Percentiles rank a stretch among this genome's conserved stretches.
Evolutionary conservation across 176 grass and related monocot genomes (phyloP).

Genomic region (Aegilops bicornis): DNA sequence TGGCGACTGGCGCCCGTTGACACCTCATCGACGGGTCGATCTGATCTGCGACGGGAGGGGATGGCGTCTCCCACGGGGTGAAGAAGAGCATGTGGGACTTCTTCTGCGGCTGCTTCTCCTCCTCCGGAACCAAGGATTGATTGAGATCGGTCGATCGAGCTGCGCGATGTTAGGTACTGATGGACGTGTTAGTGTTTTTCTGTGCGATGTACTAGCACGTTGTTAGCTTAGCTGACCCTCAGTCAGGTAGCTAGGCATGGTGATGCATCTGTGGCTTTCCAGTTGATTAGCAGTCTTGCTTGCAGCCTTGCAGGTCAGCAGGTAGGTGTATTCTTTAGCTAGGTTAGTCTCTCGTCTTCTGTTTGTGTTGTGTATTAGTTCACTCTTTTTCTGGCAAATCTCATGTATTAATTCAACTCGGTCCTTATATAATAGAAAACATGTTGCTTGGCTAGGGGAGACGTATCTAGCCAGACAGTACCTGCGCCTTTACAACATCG

Average conservation of each 20-base stretch:
- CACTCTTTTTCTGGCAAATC: no score
- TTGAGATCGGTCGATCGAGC: not conserved
- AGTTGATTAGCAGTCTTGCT: no score
- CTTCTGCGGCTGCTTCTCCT: slow-evolving; percentile 25
- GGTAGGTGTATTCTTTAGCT: not conserved
- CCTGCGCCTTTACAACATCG: no score
- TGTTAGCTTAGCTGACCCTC: not conserved
- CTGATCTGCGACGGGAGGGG: no score
- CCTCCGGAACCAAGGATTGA: not conserved
- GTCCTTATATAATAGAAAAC: no score
- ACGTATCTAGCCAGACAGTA: no score
- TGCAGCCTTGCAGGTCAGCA: no score
- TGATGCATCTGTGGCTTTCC: not conserved
- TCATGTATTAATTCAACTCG: no score
- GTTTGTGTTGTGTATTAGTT: not conserved
- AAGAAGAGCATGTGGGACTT: slow-evolving; percentile 26
- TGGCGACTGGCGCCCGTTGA: no score
- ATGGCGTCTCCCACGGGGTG: not conserved
- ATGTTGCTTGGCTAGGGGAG: no score
- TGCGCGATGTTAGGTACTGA: not conserved
- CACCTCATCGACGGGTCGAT: no score
- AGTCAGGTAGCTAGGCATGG: not conserved
- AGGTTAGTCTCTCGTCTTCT: not conserved
- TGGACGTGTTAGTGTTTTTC: not conserved
- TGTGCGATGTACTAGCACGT: no score